Conservation (phyloP, 306 rosid genomes). For the Pyrus bretschneideri region DNA sequence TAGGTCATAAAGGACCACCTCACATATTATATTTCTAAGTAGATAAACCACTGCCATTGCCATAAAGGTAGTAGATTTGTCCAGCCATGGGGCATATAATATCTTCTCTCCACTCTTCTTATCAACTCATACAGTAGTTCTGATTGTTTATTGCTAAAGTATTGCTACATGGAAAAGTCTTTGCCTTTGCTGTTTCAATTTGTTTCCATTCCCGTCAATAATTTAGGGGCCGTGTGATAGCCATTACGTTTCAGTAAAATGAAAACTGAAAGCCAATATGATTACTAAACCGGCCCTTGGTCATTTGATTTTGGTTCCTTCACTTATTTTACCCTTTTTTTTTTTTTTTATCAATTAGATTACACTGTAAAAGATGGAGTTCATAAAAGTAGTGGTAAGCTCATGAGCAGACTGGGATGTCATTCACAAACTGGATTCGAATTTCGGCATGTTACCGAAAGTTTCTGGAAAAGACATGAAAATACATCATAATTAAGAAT, state of each 20-base stretch:
- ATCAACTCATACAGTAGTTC: background rate
- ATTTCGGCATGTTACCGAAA: constrained; percentile 4
- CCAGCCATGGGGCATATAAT: background rate
- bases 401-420: background rate
- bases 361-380: background rate
- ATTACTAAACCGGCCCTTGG: background rate
- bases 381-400: background rate
- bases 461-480: background rate
- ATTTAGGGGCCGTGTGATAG: too few species aligned
- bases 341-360: background rate
- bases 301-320: background rate
- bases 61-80: background rate
- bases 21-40: background rate
- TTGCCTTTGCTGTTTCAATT: background rate
- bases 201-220: background rate
- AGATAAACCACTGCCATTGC: background rate
- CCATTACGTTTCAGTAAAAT: too few species aligned
- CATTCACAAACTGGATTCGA: constrained; percentile 10
- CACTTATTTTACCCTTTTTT: background rate
- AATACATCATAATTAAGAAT: constrained; percentile 3
- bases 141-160: background rate
- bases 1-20: background rate
- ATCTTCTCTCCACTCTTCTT: background rate
- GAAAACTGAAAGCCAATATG: too few species aligned
- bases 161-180: background rate